Conservation (phyloP, 768 basidiomycete species). For the Amanita rimosa region DNA sequence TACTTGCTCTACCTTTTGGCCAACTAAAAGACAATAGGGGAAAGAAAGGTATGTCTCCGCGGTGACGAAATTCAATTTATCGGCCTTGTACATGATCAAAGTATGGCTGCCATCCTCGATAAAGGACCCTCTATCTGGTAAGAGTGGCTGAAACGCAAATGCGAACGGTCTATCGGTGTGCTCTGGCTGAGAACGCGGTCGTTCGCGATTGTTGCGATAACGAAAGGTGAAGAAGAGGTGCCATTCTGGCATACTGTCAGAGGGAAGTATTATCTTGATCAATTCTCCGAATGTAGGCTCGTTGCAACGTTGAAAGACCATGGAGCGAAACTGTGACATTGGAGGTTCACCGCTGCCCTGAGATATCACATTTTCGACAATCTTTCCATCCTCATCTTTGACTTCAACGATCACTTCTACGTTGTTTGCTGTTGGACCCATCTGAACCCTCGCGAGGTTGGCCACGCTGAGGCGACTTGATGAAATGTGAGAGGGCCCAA, state of each 20-base stretch:
- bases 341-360: conserved; percentile 80
- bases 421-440: conserved; percentile 48
- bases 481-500: conserved; percentile 41
- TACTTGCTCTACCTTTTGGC: conserved; percentile 52
- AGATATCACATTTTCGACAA: conserved; percentile 62
- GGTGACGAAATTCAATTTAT: conserved; percentile 49
- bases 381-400: conserved; percentile 54
- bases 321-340: conserved; percentile 75
- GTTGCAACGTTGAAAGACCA: conserved; percentile 82
- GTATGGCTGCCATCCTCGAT: conserved; percentile 85
- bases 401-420: conserved; percentile 92
- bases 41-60: conserved; percentile 65
- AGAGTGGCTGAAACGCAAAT: conserved; percentile 85
- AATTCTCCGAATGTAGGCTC: conserved; percentile 91
- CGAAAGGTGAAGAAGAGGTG: conserved; percentile 94
- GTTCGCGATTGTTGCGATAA: conserved; percentile 48
- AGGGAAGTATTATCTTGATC: conserved; percentile 74
- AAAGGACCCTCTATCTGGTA: conserved; percentile 65
- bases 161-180: conserved; percentile 71
- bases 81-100: conserved; percentile 75
- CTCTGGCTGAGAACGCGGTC: conserved; percentile 24
- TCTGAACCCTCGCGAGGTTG: conserved; percentile 45
- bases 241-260: conserved; percentile 59
- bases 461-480: conserved; percentile 47
- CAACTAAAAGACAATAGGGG: conserved; percentile 45